phyloP scores from a whole-genome alignment of 164 flowering plant genomes.

The Cinnamomum chago region DNA sequence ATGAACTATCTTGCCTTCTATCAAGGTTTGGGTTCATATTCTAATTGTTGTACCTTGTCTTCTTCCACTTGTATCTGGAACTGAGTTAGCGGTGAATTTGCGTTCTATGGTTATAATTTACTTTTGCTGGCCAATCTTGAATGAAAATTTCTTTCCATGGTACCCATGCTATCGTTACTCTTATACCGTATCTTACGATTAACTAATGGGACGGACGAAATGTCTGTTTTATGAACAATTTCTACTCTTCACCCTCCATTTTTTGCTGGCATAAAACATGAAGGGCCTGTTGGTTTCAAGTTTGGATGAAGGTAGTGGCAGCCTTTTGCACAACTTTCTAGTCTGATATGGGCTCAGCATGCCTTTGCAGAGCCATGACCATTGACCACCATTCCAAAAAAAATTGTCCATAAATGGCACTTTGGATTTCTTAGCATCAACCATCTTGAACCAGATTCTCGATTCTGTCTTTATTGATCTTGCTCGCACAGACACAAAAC shows the following conservation, averaged over 20 bases:
- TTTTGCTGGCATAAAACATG: no score
- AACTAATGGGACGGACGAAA: background rate
- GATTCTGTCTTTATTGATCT: background rate
- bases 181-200: background rate
- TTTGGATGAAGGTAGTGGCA: no score
- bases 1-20: slow-evolving; percentile 25
- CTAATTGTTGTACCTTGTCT: background rate
- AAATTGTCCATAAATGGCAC: no score
- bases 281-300: no score
- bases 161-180: background rate
- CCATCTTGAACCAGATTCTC: no score
- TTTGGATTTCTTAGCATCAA: no score
- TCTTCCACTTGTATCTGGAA: background rate
- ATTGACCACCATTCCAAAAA: no score
- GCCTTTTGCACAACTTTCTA: no score
- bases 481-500: background rate
- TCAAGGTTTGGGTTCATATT: slow-evolving; percentile 19
- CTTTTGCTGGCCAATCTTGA: background rate
- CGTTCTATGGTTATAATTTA: background rate
- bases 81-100: no score
- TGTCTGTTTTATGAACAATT: background rate
- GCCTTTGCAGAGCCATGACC: no score
- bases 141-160: background rate
- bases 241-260: background rate
- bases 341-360: no score